Evolutionary conservation across 208 protist species (phyloP).

Genomic region (Acanthamoeba healyi): DNA sequence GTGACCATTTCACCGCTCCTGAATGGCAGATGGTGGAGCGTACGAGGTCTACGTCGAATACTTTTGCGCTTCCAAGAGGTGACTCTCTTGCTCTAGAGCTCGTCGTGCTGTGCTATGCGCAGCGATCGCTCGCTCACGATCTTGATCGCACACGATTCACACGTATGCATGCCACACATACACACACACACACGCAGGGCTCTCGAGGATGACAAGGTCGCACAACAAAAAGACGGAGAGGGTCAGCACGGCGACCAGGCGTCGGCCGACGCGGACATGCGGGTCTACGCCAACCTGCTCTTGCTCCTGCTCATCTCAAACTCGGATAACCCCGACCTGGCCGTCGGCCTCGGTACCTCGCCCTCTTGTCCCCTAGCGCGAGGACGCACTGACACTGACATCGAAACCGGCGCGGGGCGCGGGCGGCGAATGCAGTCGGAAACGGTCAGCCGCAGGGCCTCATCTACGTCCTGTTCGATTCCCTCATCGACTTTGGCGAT

Average conservation of each 20-base stretch:
- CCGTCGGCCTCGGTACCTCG: not conserved
- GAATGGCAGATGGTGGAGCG: not conserved
- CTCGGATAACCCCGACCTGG: not conserved
- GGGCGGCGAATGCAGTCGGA: not conserved
- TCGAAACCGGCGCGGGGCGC: not conserved
- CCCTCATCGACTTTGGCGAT: constrained; percentile 38
- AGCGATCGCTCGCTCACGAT: not conserved
- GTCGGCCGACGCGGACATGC: constrained; percentile 64
- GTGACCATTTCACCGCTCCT: too few relatives aligned
- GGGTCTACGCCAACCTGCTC: constrained; percentile 60
- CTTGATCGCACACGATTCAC: too few relatives aligned
- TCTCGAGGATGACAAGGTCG: not conserved
- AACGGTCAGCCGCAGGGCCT: not conserved
- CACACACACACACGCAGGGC: too few relatives aligned
- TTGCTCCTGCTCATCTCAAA: constrained; percentile 41
- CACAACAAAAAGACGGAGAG: not conserved
- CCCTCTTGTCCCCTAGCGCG: too few relatives aligned
- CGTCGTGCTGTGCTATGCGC: too few relatives aligned
- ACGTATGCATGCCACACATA: too few relatives aligned
- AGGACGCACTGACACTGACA: not conserved
- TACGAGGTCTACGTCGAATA: not conserved
- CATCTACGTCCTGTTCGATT: constrained; percentile 16
- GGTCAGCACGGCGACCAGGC: not conserved
- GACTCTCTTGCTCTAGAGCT: not conserved
- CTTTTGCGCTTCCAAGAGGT: not conserved